Base-by-base conservation (phyloP, 2,329 filamentous ascomycete genomes). In the Ophiostoma perfectum region DNA sequence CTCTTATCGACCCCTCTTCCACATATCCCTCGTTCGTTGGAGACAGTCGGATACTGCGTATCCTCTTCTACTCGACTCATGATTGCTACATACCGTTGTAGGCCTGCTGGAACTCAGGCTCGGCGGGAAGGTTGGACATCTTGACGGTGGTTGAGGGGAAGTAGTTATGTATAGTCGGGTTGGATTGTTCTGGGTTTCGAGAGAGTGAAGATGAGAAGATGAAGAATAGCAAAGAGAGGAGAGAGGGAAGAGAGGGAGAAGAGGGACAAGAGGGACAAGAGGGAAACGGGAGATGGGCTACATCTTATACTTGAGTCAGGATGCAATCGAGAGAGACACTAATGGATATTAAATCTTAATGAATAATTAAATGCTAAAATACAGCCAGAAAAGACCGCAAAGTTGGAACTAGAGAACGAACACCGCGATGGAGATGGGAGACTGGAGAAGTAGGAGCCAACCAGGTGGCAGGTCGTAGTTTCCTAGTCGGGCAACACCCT, bases 101-200 rank as follows among this genome's bases (percentile, higher is more conserved):
- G 77, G 94, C 94, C 87, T 98, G 94, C 88, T 97, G 89, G 84
- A 98, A 98, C 84, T 99, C 94, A 77, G 95, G 94, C 87, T 98
- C 94, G 72, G 83, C 82, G 66, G 91, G 88, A 76, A 95, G 85
- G 84, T 95, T 90, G 74, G 93, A 91, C 91, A 96, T 95, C 73
- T 73, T 83, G 73, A 68, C 45, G 65, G 66, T 64, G 39, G 4
- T 12, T 38, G 8, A 11, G 39, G 41, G 44, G 16, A 52, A 39
- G 41, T 52, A 39, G 55, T 14, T 60, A 18, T 14, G 44, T 27
- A 3, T 39, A 27, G 16, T 5, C 5, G 14, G 47, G 27, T 16
- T 49, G 47, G 49, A n/a, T 27, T 27, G 27, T 27, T 1, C 27
- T 27, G 27, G 27, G 27, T 27, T 27, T 27, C 27, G 27, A 27